Base-by-base conservation (phyloP, 352 stramenopile species). In the Pythium diclinum region DNA sequence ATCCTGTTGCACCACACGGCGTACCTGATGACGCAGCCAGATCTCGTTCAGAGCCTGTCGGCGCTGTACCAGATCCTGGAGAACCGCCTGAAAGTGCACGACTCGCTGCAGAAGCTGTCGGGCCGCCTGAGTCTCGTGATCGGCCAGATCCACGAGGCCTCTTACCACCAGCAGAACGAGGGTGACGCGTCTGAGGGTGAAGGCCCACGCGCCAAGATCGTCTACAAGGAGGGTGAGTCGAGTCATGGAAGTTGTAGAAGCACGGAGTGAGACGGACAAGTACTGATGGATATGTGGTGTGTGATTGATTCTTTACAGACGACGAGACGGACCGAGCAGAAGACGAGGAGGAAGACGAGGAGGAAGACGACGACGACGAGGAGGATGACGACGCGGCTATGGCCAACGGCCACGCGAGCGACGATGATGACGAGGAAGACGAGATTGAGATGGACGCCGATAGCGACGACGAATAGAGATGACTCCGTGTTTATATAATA, bases 1-100 rank as follows among this genome's bases (percentile, higher is more conserved):
- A 79, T 94, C 28, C 59, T 95, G 56, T 72, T 94, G 40, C 83
- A 92, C 73, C 87, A 95, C 76, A 94, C 87, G 63, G 83, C 85
- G 38, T 95, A 92, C 71, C 61, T 95, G 17, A 85, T 95, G 68
- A 87, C 83, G 42, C 84, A 94, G 67, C 87, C 87, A 14, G 81
- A 94, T 68, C 76, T 95, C 16, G 84, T 95, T 60, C 75, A 89
- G 55, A 89, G 78, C 68, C 76, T 95, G 16, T 90, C 83, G 57
- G 81, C 78, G 54, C 71, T 95, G 11, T 95, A 95, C 76, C 87
- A 95, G 73, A 83, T 90, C 16, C 65, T 95, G 14, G 84, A 95
- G 68, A 85, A 89, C 51, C 76, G 86, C 8, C 73, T 95, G 49
- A 85, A 91, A 68, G 83, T 92, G 51, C 85, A 93, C 67, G 77